Conservation (phyloP, 331 rosid genomes). For the Stylosanthes scabra region DNA sequence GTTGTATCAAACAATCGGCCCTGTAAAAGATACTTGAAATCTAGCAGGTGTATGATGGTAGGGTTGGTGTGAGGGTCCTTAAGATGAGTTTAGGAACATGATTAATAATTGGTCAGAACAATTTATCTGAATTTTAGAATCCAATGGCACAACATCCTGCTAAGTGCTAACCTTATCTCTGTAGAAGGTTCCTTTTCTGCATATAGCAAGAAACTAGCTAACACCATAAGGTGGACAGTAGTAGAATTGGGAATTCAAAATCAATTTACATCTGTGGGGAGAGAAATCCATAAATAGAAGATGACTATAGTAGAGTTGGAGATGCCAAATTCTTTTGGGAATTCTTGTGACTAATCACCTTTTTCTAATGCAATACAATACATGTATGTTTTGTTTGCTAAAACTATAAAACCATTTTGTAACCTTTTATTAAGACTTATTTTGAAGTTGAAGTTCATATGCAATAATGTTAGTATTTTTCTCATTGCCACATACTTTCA, state of each 20-base stretch:
- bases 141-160: slow-evolving; percentile 9
- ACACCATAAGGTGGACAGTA: not conserved
- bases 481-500: slow-evolving; percentile 31
- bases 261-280: too few species aligned
- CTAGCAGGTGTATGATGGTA: not conserved
- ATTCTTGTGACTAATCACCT: not conserved
- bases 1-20: slow-evolving; percentile 14
- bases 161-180: slow-evolving; percentile 8
- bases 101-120: slow-evolving; percentile 2
- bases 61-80: not conserved
- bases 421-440: not conserved
- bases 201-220: not conserved
- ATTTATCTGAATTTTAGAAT: slow-evolving; percentile 4
- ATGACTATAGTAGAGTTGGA: not conserved
- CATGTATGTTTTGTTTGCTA: not conserved
- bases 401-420: slow-evolving; percentile 1
- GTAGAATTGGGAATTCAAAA: too few species aligned
- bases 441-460: not conserved
- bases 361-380: not conserved
- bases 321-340: not conserved
- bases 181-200: slow-evolving; percentile 17
- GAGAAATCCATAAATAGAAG: too few species aligned
- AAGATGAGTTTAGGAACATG: not conserved
- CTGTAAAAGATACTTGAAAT: slow-evolving; percentile 21
- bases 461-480: not conserved